Evolutionary conservation across 139 green algal genomes (phyloP).

Genomic region (Chlamydomonas eustigma): DNA sequence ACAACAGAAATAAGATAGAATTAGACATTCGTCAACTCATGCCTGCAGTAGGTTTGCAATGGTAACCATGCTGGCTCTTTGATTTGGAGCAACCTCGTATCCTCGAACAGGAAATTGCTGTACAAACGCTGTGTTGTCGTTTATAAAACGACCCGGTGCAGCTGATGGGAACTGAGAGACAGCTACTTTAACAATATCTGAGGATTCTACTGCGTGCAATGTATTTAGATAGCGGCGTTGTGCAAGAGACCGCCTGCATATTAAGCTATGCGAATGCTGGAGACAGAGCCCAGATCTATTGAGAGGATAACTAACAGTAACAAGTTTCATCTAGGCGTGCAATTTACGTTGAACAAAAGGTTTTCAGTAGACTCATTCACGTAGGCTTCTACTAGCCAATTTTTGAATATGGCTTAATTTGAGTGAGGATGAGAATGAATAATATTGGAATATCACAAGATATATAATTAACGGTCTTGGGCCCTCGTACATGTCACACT

Average conservation of each 20-base stretch:
- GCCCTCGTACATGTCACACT: too few species aligned
- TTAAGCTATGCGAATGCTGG: not conserved
- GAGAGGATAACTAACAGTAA: not conserved
- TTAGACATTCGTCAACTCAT: not conserved
- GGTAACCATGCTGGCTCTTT: slow-evolving; percentile 66
- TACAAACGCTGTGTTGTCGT: slow-evolving; percentile 32
- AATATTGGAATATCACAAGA: too few species aligned
- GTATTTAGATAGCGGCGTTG: too few species aligned
- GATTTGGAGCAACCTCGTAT: slow-evolving; percentile 77
- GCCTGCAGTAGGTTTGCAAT: slow-evolving; percentile 87
- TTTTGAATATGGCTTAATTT: too few species aligned
- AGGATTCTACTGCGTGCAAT: not conserved
- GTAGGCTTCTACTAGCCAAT: too few species aligned
- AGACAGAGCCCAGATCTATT: not conserved
- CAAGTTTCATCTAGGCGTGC: not conserved
- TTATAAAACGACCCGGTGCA: slow-evolving; percentile 9
- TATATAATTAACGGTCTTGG: too few species aligned
- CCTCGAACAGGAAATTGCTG: slow-evolving; percentile 66
- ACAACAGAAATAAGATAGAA: not conserved
- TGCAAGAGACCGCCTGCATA: too few species aligned
- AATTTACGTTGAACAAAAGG: not conserved
- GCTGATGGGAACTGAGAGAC: slow-evolving; percentile 13
- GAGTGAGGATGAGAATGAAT: too few species aligned
- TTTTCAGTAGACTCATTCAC: too few species aligned
- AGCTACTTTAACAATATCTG: not conserved